phyloP scores from a whole-genome alignment of 2,329 filamentous ascomycete species.

The Ceratocystis alfenasii region DNA sequence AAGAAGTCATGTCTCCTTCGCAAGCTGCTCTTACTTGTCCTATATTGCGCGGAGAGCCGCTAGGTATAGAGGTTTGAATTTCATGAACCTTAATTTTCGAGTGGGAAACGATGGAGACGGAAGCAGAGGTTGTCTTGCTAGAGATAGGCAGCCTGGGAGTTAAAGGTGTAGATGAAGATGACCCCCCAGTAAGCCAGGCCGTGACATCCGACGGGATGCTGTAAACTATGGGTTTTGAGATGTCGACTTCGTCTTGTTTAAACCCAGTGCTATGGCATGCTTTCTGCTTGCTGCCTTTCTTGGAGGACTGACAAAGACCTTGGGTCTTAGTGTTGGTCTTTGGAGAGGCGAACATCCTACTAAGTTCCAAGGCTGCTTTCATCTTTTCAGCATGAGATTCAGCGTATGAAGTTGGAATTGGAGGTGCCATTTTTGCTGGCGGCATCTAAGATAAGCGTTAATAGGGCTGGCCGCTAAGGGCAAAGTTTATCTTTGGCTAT shows the following conservation, averaged over 20 bases:
- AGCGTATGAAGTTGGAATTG: not conserved
- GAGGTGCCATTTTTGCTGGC: not conserved
- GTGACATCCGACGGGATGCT: not conserved
- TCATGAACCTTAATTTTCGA: not conserved
- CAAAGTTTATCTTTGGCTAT: too few relatives aligned
- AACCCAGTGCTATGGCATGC: not conserved
- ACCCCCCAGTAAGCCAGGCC: not conserved
- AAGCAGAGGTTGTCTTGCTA: not conserved
- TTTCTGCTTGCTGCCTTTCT: not conserved
- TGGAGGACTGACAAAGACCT: not conserved
- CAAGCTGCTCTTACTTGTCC: not conserved
- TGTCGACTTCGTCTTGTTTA: not conserved
- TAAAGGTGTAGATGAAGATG: not conserved
- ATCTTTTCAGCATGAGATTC: not conserved
- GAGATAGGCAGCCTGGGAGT: not conserved
- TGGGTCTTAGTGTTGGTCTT: not conserved
- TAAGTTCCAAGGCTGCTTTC: not conserved
- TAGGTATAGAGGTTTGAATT: not conserved
- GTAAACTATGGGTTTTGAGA: not conserved
- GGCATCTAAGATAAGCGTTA: not conserved
- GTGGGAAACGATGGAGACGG: not conserved
- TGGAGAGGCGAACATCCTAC: not conserved
- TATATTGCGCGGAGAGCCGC: not conserved
- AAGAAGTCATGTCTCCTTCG: not conserved
- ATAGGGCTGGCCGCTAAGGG: not conserved